These are phyloP conservation scores for Fusarium praegraminearum DNA, from an alignment of 2,329 filamentous ascomycete species.

Conservation along the genomic window DNA sequence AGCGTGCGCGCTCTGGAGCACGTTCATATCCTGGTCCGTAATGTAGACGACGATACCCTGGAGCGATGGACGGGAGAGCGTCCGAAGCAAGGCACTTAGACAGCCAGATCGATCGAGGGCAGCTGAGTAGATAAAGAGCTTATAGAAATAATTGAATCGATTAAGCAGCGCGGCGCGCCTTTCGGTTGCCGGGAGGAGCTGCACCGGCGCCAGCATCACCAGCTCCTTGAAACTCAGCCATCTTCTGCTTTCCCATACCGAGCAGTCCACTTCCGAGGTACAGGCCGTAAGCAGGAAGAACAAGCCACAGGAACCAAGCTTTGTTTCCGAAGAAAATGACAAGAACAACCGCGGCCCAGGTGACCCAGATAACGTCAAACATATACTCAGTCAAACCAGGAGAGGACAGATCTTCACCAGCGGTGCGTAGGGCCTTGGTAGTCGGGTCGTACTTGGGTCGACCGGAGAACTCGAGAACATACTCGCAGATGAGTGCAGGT, in stretches of 20 bases:
- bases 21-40: slow-evolving; percentile 79
- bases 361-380: slow-evolving; percentile 97
- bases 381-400: slow-evolving; percentile 95
- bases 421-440: slow-evolving; percentile 74
- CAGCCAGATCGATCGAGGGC: neutral
- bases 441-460: slow-evolving; percentile 78
- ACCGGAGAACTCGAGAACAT: slow-evolving; percentile 85
- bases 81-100: slow-evolving; percentile 52
- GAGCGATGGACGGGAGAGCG: slow-evolving; percentile 65
- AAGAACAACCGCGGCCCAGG: slow-evolving; percentile 80
- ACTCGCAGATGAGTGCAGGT: slow-evolving; percentile 83
- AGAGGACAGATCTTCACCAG: slow-evolving; percentile 89
- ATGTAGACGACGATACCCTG: slow-evolving; percentile 64
- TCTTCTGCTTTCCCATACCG: slow-evolving; percentile 64
- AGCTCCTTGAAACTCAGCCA: slow-evolving; percentile 61
- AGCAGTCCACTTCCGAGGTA: slow-evolving; percentile 67
- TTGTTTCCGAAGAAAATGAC: slow-evolving; percentile 85
- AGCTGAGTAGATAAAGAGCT: slow-evolving; percentile 12
- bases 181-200: slow-evolving; percentile 62
- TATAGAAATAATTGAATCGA: slow-evolving; percentile 14
- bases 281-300: slow-evolving; percentile 67
- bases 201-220: slow-evolving; percentile 51
- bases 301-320: slow-evolving; percentile 69
- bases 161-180: slow-evolving; percentile 66
- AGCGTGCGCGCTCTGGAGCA: slow-evolving; percentile 90